Evolutionary conservation across 2,329 filamentous ascomycete species (phyloP), one percentile per base, ranked within the genome.

Genomic region (Xylariaceae sp.): DNA sequence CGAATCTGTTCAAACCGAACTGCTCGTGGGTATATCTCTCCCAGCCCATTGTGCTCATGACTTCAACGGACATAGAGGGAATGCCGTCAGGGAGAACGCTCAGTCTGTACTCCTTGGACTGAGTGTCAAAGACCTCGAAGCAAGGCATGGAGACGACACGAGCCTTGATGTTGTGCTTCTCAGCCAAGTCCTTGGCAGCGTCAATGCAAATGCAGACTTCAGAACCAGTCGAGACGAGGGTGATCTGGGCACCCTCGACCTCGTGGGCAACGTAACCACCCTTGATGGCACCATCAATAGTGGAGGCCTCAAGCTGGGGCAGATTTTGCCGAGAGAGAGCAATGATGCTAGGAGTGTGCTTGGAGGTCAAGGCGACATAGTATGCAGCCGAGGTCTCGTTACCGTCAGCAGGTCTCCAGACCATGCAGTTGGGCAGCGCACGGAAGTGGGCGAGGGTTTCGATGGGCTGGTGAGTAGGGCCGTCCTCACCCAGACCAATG

Each of bases 11-110:
- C 65, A 99, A 85, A 73, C 94, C 94, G 70, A 99, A 99, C 80
- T 99, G 94, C 85, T 99, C 94, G 78, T 99, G 92, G 57, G 91
- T 89, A 80, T 97, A 99, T 75, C 92, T 88, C 84, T 97, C 91
- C 94, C 94, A 99, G 66, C 94, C 94, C 76, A 96, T 86, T 65
- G 94, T 99, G 75, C 83, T 88, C 89, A 96, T 95, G 73, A 91
- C 91, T 81, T 99, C 94, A 65, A 99, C 88, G 54, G 89, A 95
- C 74, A 99, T 75, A 60, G 91, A 84, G 64, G 94, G 92, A 72
- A 96, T 92, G 64, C 91, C 91, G 72, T 96, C 91, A 67, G 92
- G 94, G 61, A 99, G 84, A 64, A 96, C 88, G 64, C 85, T 87
- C 65, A 99, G 87, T 73, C 86, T 86, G 86, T 99, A 99, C 64